Evolutionary conservation across 768 basidiomycete genomes (phyloP).

Genomic region (Termitomyces sp.): DNA sequence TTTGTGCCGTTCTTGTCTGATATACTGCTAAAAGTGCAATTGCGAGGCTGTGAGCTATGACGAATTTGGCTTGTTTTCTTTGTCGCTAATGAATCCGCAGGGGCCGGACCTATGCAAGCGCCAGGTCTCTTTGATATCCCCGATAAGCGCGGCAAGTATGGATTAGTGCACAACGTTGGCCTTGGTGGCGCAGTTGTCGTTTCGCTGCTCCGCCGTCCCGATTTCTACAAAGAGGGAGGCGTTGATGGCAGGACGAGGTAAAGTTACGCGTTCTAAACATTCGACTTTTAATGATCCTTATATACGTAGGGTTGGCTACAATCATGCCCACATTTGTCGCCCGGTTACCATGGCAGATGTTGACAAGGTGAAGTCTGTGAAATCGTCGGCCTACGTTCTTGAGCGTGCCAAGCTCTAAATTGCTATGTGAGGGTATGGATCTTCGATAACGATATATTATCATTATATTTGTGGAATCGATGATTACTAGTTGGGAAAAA

Average conservation of each 20-base stretch:
- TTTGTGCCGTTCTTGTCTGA: background rate
- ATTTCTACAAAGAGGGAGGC: slow-evolving; percentile 67
- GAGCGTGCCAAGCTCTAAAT: slow-evolving; percentile 40
- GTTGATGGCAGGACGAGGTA: slow-evolving; percentile 64
- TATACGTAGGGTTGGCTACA: slow-evolving; percentile 62
- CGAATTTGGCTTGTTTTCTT: background rate
- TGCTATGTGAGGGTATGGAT: background rate
- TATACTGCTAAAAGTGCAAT: slow-evolving; percentile 49
- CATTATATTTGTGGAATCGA: background rate
- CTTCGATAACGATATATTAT: background rate
- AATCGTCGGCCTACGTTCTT: slow-evolving; percentile 46
- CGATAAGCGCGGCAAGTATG: slow-evolving; percentile 72
- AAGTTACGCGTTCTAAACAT: slow-evolving; percentile 3
- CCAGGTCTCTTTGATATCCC: slow-evolving; percentile 56
- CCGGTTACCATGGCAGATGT: slow-evolving; percentile 60
- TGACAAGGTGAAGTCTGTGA: slow-evolving; percentile 70
- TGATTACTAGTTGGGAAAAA: background rate
- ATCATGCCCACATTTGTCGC: slow-evolving; percentile 67
- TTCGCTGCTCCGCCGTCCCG: slow-evolving; percentile 69
- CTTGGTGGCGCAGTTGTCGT: slow-evolving; percentile 79
- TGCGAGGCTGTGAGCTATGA: slow-evolving; percentile 52
- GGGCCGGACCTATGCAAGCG: slow-evolving; percentile 84
- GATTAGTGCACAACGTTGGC: slow-evolving; percentile 80
- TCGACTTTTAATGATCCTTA: background rate
- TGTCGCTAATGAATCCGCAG: slow-evolving; percentile 24